Evolutionary conservation across 2,329 filamentous ascomycete species (phyloP), one percentile per base, ranked within the genome.

Genomic region (Pseudogymnoascus sp.): DNA sequence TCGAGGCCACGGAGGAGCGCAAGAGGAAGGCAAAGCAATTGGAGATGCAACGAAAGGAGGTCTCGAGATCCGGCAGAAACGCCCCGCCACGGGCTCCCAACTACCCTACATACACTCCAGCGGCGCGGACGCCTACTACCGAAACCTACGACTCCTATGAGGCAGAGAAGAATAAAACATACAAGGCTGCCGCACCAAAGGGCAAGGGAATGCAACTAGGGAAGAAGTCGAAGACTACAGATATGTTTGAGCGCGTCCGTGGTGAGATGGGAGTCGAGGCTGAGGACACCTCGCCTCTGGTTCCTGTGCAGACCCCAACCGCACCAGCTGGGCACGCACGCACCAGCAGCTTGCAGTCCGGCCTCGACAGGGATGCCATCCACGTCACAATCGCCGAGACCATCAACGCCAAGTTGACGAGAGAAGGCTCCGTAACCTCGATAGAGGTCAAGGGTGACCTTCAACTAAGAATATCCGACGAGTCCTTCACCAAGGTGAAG

Each of bases 141-240:
- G 91, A 94, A 72, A 90, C 89, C 5, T 96, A 95, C 78, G 92
- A 97, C 76, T 89, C 86, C 35, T 99, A 99, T 75, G 92, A 96
- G 76, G 92, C 92, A 1, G 94, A 96, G 77, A 97, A 97, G 85
- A 97, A 96, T 80, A 96, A 96, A 79, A 80, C 87, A 1, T 89
- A 85, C 78, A 84, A 80, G 72, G 78, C 82, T 60, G 74, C 84
- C 71, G 84, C 90, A 60, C 84, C 88, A 65, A 91, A 95, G 78
- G 92, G 91, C 71, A 99, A 99, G 81, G 94, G 94, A 69, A 99
- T 99, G 95, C 93, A 97, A 77, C 82, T 99, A 63, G 94, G 94
- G 77, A 97, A 97, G 82, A 99, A 99, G 80, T 96, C 91, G 65
- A 97, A 97, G 81, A 92, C 91, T 21, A 96, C 90, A 31, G 93